Percentiles rank a stretch among this genome's conserved stretches.
These are phyloP conservation scores for Coemansia sp. DNA, from an alignment of 192 early-diverging fungal genomes.

Conservation along the genomic window DNA sequence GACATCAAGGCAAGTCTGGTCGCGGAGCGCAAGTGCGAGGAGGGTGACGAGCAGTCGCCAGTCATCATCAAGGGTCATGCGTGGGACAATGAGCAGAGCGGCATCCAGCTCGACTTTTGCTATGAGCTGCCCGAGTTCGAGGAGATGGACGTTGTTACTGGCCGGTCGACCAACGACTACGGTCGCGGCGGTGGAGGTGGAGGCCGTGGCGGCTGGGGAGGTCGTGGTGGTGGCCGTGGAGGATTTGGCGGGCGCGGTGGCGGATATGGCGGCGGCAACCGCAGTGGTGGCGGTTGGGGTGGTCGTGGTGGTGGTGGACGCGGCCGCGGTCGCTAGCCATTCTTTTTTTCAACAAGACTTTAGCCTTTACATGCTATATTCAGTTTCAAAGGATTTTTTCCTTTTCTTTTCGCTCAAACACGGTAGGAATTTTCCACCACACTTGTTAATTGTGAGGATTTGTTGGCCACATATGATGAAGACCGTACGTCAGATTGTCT, in stretches of 20 bases:
- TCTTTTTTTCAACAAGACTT: neutral
- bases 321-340: constrained; percentile 11
- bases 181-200: constrained; percentile 55
- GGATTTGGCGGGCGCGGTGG: constrained; percentile 46
- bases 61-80: constrained; percentile 66
- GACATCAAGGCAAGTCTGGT: constrained; percentile 78
- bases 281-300: constrained; percentile 37
- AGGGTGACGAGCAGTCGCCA: constrained; percentile 20
- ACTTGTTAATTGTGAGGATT: too few relatives aligned
- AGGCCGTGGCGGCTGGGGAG: constrained; percentile 28
- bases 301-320: constrained; percentile 15
- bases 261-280: constrained; percentile 54
- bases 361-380: neutral
- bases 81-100: constrained; percentile 68
- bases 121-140: constrained; percentile 81
- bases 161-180: constrained; percentile 44
- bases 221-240: constrained; percentile 46
- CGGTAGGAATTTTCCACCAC: neutral
- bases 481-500: neutral
- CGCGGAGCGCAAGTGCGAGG: constrained; percentile 59
- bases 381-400: neutral
- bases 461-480: neutral
- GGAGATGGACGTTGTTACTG: constrained; percentile 42
- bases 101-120: constrained; percentile 70
- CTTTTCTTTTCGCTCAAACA: neutral